Percentiles rank a stretch among this genome's conserved stretches.
Conservation (phyloP, 1,284 basidiomycete species). For the Ceratobasidium sp. region DNA sequence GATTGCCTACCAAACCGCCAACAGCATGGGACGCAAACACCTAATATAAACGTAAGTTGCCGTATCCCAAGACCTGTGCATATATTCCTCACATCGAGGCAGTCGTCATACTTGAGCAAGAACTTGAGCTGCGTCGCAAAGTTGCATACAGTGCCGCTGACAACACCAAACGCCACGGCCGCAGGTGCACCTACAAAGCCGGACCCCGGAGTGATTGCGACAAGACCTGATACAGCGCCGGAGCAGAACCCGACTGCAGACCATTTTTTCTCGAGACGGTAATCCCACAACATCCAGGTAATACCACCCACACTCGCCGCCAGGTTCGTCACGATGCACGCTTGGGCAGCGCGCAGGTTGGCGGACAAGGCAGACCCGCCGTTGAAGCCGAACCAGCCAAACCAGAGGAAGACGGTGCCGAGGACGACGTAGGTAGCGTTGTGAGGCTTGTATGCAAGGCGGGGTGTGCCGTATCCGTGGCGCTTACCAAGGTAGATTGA, state of each 20-base stretch:
- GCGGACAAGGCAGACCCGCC: slow-evolving; percentile 87
- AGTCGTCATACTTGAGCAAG: slow-evolving; percentile 78
- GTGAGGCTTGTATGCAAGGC: slow-evolving; percentile 90
- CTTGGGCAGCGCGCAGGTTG: slow-evolving; percentile 89
- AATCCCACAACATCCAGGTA: slow-evolving; percentile 97
- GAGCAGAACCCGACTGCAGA: slow-evolving; percentile 96
- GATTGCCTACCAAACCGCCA: slow-evolving; percentile 91
- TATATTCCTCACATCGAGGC: slow-evolving; percentile 74
- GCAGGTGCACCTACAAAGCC: slow-evolving; percentile 91
- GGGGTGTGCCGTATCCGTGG: slow-evolving; percentile 92
- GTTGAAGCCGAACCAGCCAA: slow-evolving; percentile 96
- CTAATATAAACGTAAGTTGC: no score
- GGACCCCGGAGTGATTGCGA: slow-evolving; percentile 92
- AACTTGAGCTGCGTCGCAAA: slow-evolving; percentile 96
- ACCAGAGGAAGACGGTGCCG: slow-evolving; percentile 96
- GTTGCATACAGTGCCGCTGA: slow-evolving; percentile 89
- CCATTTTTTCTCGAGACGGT: slow-evolving; percentile 92
- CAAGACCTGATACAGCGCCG: slow-evolving; percentile 91
- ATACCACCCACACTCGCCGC: slow-evolving; percentile 88
- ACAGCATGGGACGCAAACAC: slow-evolving; percentile 88
- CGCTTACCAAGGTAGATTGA: slow-evolving; percentile 86
- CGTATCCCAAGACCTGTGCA: background rate
- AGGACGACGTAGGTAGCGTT: slow-evolving; percentile 91
- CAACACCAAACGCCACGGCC: slow-evolving; percentile 85
- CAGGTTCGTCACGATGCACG: slow-evolving; percentile 94